These are phyloP conservation scores for Oenanthe sinensis DNA, from an alignment of 129 eudicot genomes.

Conservation along the genomic window DNA sequence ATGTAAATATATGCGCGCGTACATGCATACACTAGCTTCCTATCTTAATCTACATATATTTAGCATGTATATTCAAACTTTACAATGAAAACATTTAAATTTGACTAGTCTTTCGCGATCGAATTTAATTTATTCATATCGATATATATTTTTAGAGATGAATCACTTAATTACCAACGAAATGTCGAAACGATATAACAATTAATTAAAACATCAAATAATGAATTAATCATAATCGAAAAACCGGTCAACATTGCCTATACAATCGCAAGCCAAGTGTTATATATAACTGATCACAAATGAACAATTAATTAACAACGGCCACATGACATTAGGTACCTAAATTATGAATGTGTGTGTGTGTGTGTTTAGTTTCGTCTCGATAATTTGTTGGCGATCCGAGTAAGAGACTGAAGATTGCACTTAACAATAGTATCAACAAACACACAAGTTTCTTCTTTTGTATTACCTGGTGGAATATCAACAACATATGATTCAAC, in stretches of 20 bases:
- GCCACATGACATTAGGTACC: neutral
- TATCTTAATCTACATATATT: no score
- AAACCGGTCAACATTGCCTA: neutral
- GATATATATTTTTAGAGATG: no score
- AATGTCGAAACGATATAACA: no score
- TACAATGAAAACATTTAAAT: no score
- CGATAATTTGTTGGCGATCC: slow-evolving; percentile 22
- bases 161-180: no score
- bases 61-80: no score
- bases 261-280: neutral
- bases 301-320: neutral
- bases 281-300: neutral
- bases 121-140: no score
- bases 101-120: no score
- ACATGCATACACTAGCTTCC: no score
- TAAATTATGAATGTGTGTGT: neutral
- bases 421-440: slow-evolving; percentile 26
- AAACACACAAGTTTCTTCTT: slow-evolving; percentile 27
- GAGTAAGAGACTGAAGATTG: slow-evolving; percentile 22
- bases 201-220: neutral
- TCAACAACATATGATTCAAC: slow-evolving; percentile 28
- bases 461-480: slow-evolving; percentile 23
- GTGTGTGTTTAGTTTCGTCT: slow-evolving; percentile 1
- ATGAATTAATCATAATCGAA: no score
- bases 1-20: no score